A percentile compares a stretch with the other conserved stretches of the same genome.
These are phyloP conservation scores for Basipetospora chlamydospora DNA, from an alignment of 2,329 filamentous ascomycete species.

Conservation along the genomic window DNA sequence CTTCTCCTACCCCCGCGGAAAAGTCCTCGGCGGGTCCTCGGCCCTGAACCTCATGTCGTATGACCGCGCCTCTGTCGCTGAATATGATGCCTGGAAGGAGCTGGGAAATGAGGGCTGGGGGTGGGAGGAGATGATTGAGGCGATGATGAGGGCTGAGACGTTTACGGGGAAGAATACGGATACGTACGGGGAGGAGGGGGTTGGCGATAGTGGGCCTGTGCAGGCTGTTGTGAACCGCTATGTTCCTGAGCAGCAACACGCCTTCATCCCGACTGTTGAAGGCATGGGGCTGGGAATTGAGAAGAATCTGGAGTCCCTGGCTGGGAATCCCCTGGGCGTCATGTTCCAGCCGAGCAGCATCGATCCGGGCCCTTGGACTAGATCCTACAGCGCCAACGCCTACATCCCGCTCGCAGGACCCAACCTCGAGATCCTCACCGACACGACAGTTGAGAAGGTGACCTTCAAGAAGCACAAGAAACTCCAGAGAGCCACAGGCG, in stretches of 20 bases:
- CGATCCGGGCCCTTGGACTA: slow-evolving; percentile 25
- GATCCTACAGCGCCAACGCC: slow-evolving; percentile 30
- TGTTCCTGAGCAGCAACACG: slow-evolving; percentile 24
- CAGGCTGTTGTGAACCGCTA: slow-evolving; percentile 23
- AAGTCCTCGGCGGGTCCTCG: slow-evolving; percentile 32
- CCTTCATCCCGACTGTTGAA: slow-evolving; percentile 30
- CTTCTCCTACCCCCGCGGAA: slow-evolving; percentile 28
- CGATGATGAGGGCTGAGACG: slow-evolving; percentile 16
- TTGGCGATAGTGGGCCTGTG: slow-evolving; percentile 13
- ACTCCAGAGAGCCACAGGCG: slow-evolving; percentile 15
- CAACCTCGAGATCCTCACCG: slow-evolving; percentile 25
- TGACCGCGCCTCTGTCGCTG: slow-evolving; percentile 19
- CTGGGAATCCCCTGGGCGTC: slow-evolving; percentile 34
- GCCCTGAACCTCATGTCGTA: slow-evolving; percentile 29
- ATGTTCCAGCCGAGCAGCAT: slow-evolving; percentile 35
- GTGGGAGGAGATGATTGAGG: slow-evolving; percentile 20
- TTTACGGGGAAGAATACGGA: slow-evolving; percentile 13
- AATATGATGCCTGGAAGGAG: slow-evolving; percentile 23
- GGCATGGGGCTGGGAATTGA: slow-evolving; percentile 25
- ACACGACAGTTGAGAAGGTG: slow-evolving; percentile 15
- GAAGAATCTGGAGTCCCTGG: slow-evolving; percentile 28
- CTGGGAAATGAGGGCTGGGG: slow-evolving; percentile 22
- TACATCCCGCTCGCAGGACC: slow-evolving; percentile 25
- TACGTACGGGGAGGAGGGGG: slow-evolving; percentile 10
- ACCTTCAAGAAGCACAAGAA: slow-evolving; percentile 6